Evolutionary conservation across 2,329 filamentous ascomycete species (phyloP).

Genomic region (Curvularia sp.): DNA sequence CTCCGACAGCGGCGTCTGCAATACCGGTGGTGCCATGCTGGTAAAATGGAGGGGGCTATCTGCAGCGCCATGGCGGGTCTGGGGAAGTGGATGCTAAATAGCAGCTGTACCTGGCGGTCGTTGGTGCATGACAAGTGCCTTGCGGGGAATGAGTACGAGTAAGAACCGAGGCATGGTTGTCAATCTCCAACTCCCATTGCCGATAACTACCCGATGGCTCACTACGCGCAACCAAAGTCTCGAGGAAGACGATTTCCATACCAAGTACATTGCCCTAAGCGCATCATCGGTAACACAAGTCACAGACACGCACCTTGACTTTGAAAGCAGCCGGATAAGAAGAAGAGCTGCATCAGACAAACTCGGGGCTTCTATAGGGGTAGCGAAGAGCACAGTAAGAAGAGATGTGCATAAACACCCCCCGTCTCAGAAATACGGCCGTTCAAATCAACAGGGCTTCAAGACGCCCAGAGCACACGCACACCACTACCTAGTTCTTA

Average conservation of each 20-base stretch:
- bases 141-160: constrained; percentile 25
- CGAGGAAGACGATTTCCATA: not conserved
- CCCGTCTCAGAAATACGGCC: not conserved
- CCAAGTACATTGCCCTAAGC: not conserved
- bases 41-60: not conserved
- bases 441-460: not conserved
- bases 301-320: not conserved
- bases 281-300: not conserved
- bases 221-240: not conserved
- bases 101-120: constrained; percentile 19
- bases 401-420: not conserved
- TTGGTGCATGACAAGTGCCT: constrained; percentile 24
- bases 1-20: constrained; percentile 51
- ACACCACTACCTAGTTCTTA: not conserved
- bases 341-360: not conserved
- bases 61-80: constrained; percentile 27
- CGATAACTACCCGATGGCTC: not conserved
- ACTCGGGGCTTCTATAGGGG: not conserved
- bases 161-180: constrained; percentile 31
- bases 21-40: constrained; percentile 44
- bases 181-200: constrained; percentile 13
- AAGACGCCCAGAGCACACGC: not conserved
- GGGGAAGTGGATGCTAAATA: constrained; percentile 40
- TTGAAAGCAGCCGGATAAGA: not conserved
- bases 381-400: not conserved